Evolutionary conservation across 2,329 filamentous ascomycete species (phyloP).

Genomic region (Orbilia javanica): DNA sequence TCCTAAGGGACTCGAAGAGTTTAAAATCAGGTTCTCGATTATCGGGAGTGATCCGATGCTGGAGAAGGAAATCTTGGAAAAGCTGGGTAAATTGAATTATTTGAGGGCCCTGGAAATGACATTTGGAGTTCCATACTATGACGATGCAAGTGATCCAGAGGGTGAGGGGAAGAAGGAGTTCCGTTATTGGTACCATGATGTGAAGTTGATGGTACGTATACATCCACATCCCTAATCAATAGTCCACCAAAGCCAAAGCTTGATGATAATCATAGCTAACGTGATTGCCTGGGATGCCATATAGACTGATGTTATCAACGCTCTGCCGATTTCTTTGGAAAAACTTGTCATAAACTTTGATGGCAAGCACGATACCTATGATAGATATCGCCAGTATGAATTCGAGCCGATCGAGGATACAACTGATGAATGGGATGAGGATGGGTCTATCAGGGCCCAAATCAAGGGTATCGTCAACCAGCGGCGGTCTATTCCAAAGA

Average conservation of each 20-base stretch:
- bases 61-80: too few relatives aligned
- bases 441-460: not conserved
- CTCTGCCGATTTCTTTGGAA: conserved; percentile 22
- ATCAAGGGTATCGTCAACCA: conserved; percentile 31
- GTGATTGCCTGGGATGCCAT: not conserved
- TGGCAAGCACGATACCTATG: conserved; percentile 32
- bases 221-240: not conserved
- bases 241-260: not conserved
- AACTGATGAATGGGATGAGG: conserved; percentile 7
- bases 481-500: conserved; percentile 5
- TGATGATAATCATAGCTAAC: not conserved
- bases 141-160: not conserved
- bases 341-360: conserved; percentile 33
- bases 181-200: conserved; percentile 36
- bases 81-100: too few relatives aligned
- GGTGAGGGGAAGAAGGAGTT: not conserved
- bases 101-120: conserved; percentile 35
- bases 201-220: conserved; percentile 37
- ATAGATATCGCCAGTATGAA: conserved; percentile 34
- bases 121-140: conserved; percentile 1
- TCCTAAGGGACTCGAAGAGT: conserved; percentile 17
- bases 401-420: conserved; percentile 10
- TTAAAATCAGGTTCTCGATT: conserved; percentile 24
- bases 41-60: not conserved
- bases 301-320: conserved; percentile 20